Conservation (phyloP, 225 moss, liverwort and hornwort genomes). For the Physcomitrium patens region DNA sequence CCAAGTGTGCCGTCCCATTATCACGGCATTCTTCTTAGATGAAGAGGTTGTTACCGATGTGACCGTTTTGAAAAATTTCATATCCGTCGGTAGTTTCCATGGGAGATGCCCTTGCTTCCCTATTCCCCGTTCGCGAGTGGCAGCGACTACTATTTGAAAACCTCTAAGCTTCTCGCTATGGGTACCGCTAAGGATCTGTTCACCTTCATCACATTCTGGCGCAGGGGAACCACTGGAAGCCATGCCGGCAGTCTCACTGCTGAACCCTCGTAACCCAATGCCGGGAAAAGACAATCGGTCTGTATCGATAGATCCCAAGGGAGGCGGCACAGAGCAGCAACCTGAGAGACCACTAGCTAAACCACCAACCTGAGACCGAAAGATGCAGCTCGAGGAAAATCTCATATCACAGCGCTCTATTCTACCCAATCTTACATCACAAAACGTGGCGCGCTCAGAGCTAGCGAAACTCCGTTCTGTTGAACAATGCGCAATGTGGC, state of each 20-base stretch:
- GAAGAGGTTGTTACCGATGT: conserved; percentile 54
- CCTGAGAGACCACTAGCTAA: background rate
- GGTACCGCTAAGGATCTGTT: background rate
- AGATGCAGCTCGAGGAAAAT: background rate
- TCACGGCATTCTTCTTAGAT: conserved; percentile 71
- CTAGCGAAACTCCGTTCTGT: background rate
- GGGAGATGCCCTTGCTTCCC: conserved; percentile 70
- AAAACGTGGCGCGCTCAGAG: background rate
- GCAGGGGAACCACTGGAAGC: conserved; percentile 16
- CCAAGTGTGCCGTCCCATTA: conserved; percentile 90
- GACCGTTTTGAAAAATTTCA: conserved; percentile 74
- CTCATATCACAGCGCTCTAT: conserved; percentile 24
- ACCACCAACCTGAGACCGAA: conserved; percentile 8
- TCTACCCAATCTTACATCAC: background rate
- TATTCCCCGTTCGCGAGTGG: conserved; percentile 63
- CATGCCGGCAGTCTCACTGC: conserved; percentile 27
- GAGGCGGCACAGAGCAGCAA: background rate
- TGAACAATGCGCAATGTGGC: background rate
- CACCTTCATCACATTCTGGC: conserved; percentile 14
- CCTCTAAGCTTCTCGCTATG: conserved; percentile 33
- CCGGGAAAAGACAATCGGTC: background rate
- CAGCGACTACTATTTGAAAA: conserved; percentile 79
- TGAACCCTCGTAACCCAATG: background rate
- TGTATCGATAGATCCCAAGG: background rate
- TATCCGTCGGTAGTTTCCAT: conserved; percentile 81